Evolutionary conservation across 2,329 filamentous ascomycete species (phyloP), one percentile per base, ranked within the genome.

Genomic region (Cordyceps javanica): DNA sequence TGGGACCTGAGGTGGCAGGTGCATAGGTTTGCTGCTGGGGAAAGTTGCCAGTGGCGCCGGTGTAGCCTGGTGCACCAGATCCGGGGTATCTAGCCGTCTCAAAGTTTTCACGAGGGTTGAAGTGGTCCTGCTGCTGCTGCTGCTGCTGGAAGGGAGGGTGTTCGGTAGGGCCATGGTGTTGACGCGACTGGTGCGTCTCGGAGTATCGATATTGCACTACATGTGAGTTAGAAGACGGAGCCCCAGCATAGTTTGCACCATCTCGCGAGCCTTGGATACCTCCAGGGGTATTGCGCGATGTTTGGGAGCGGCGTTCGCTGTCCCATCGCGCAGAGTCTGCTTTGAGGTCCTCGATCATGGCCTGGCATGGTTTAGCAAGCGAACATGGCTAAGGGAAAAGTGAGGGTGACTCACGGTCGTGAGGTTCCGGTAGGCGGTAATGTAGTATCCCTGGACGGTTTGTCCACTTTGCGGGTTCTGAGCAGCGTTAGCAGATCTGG

Each of bases 361-460:
- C 81, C 82, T 85, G 38, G 21, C 10, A 19, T 41, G 58, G 66
- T 66, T 57, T 57, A 57, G 55, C 38, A 26, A 30, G 19, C 13
- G 48, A 23, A 30, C 21, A n/a, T 42, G 10, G 28, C 1, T 2
- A 21, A 16, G 14, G 10, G 13, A 13, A 16, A 8, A 21, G 23
- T 23, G 9, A 36, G 13, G 23, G 26, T 7, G 46, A 75, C 86
- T 76, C 80, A 91, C 88, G 67, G 86, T 86, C 65, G 88, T 91
- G 68, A 91, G 74, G 69, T 90, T 90, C 62, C 88, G 82, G 73
- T 91, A 91, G 61, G 87, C 88, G 50, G 85, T 90, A 70, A 91
- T 89, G 72, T 84, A 89, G 75, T 88, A 91, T 64, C 88, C 88
- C 67, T 83, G 80, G 61, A 85, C 84, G 62, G 82, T 76, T 73